Percentiles rank a stretch among this genome's conserved stretches.
Evolutionary conservation across 306 rosid species (phyloP).

Genomic region (Rosa multiflora): DNA sequence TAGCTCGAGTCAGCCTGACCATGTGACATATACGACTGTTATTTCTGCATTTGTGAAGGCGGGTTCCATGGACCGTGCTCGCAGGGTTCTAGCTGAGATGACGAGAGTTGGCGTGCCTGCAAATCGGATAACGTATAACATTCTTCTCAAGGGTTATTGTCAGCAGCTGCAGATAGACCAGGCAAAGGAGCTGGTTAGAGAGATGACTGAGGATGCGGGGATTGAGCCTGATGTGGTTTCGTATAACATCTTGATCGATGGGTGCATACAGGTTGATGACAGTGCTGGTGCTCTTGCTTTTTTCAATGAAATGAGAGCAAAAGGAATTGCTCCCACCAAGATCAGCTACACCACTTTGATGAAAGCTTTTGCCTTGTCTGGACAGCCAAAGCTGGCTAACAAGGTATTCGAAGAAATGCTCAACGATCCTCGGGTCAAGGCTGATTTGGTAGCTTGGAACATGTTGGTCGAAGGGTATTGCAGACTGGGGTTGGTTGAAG

Average conservation of each 20-base stretch:
- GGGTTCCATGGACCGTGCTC: slow-evolving; percentile 84
- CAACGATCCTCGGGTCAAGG: slow-evolving; percentile 73
- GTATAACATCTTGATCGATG: slow-evolving; percentile 81
- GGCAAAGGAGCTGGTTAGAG: slow-evolving; percentile 76
- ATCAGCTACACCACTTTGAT: slow-evolving; percentile 94
- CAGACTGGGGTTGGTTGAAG: slow-evolving; percentile 76
- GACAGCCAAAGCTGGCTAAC: slow-evolving; percentile 93
- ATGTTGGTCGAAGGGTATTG: slow-evolving; percentile 96
- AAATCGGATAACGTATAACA: slow-evolving; percentile 79
- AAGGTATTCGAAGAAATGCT: slow-evolving; percentile 89
- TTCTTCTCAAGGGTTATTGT: slow-evolving; percentile 88
- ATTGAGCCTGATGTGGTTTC: slow-evolving; percentile 93
- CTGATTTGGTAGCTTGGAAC: slow-evolving; percentile 83
- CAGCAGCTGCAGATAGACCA: slow-evolving; percentile 65
- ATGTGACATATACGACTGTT: slow-evolving; percentile 89
- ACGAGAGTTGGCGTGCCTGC: slow-evolving; percentile 69
- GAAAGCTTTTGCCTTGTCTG: slow-evolving; percentile 87
- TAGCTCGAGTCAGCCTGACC: slow-evolving; percentile 78
- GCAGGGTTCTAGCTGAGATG: slow-evolving; percentile 90
- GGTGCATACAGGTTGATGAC: slow-evolving; percentile 86
- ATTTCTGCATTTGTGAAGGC: slow-evolving; percentile 80
- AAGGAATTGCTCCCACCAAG: slow-evolving; percentile 90
- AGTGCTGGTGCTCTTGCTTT: slow-evolving; percentile 83
- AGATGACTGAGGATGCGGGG: slow-evolving; percentile 73
- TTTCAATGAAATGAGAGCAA: slow-evolving; percentile 87